Conservation (phyloP, 23 red algal species). For the Gracilaria caudata region DNA sequence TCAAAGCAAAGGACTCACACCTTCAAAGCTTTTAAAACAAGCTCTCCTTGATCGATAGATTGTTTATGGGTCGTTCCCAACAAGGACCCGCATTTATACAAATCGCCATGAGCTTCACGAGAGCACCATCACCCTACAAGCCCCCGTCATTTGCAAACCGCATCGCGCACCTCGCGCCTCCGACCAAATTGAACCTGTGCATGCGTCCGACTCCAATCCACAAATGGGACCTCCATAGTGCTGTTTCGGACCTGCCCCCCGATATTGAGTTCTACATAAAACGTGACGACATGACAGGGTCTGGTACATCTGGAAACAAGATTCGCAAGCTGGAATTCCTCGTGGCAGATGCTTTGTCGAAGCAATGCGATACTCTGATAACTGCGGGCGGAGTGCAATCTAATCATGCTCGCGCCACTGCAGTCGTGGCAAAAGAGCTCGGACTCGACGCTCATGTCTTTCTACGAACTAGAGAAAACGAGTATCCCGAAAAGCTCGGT, state of each 20-base stretch:
- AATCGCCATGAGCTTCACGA: slow-evolving; percentile 19
- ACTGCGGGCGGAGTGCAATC: slow-evolving; percentile 65
- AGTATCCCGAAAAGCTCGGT: slow-evolving; percentile 22
- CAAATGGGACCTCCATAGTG: slow-evolving; percentile 17
- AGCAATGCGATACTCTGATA: slow-evolving; percentile 43
- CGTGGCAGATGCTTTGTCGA: slow-evolving; percentile 56
- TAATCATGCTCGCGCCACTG: slow-evolving; percentile 71
- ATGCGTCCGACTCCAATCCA: slow-evolving; percentile 70
- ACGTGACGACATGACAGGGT: slow-evolving; percentile 71
- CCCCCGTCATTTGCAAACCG: slow-evolving; percentile 25
- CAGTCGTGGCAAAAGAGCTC: slow-evolving; percentile 59
- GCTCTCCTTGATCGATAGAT: not conserved
- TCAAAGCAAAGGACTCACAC: too few species aligned
- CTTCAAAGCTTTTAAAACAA: not conserved
- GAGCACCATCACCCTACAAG: slow-evolving; percentile 28
- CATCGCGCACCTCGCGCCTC: slow-evolving; percentile 31
- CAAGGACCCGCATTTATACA: slow-evolving; percentile 4
- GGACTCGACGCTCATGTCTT: slow-evolving; percentile 69
- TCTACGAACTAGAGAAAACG: slow-evolving; percentile 38
- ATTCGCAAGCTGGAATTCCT: slow-evolving; percentile 81
- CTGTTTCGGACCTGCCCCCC: slow-evolving; percentile 10
- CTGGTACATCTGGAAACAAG: slow-evolving; percentile 65
- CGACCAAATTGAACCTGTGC: slow-evolving; percentile 26
- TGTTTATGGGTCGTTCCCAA: not conserved
- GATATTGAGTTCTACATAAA: slow-evolving; percentile 58